phyloP scores from a whole-genome alignment of 805 yeast genomes.

The Yarrowia yakushimensis region DNA sequence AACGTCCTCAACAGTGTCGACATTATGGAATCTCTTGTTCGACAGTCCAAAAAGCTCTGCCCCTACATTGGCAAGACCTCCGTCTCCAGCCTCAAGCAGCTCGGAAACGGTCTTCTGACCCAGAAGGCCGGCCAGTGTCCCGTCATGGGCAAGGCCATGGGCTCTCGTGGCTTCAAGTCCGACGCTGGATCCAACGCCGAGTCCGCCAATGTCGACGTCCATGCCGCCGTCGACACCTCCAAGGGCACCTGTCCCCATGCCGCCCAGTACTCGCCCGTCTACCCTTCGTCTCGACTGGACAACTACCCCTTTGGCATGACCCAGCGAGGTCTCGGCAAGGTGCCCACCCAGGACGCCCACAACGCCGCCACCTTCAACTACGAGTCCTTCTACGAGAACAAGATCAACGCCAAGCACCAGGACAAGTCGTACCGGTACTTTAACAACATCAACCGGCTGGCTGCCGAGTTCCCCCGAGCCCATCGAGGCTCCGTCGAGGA shows the following conservation, averaged over 20 bases:
- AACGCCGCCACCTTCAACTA: constrained; percentile 55
- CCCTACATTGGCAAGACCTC: constrained; percentile 71
- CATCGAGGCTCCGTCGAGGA: constrained; percentile 64
- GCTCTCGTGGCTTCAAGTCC: constrained; percentile 22
- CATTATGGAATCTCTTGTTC: constrained; percentile 75
- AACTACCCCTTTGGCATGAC: constrained; percentile 24
- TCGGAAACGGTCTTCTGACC: constrained; percentile 48
- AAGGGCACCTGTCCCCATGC: constrained; percentile 27
- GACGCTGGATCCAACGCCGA: constrained; percentile 36
- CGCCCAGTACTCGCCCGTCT: constrained; percentile 25
- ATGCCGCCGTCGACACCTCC: constrained; percentile 34
- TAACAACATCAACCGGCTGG: constrained; percentile 95
- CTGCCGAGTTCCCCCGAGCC: constrained; percentile 89
- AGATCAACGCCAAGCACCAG: constrained; percentile 66
- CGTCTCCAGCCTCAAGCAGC: constrained; percentile 54
- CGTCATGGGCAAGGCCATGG: constrained; percentile 79
- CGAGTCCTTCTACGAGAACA: constrained; percentile 61
- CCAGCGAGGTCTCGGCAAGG: constrained; percentile 20
- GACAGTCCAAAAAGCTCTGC: constrained; percentile 73
- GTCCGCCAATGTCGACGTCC: constrained; percentile 38
- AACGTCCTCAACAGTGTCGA: too few species aligned
- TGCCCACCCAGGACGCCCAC: constrained; percentile 26
- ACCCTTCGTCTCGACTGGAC: constrained; percentile 24
- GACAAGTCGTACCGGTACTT: constrained; percentile 95
- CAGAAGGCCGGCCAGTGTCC: constrained; percentile 75